Conservation (phyloP, 768 basidiomycete genomes). For the Hydnum rufescens region DNA sequence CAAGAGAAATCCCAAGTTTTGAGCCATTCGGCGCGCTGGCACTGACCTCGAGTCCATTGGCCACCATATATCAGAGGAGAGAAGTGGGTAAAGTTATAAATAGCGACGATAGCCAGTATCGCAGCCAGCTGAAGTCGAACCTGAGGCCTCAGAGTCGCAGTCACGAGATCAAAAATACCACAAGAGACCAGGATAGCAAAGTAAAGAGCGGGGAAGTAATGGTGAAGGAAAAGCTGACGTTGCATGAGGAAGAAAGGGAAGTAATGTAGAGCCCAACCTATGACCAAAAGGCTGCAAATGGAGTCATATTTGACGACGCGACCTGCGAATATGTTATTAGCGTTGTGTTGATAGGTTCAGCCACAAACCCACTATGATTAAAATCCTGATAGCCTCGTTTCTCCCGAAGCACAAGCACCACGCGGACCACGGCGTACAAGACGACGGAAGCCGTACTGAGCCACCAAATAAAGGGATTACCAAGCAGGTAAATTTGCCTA, state of each 20-base stretch:
- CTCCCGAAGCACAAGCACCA: conserved; percentile 64
- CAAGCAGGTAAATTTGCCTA: conserved; percentile 84
- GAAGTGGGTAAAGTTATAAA: conserved; percentile 63
- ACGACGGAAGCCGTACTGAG: conserved; percentile 51
- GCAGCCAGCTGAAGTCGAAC: conserved; percentile 65
- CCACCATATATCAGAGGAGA: conserved; percentile 70
- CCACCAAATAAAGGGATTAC: conserved; percentile 92
- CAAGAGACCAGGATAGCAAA: conserved; percentile 69
- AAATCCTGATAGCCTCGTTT: conserved; percentile 87
- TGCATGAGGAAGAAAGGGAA: conserved; percentile 94
- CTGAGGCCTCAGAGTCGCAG: conserved; percentile 54
- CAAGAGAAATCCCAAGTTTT: conserved; percentile 96
- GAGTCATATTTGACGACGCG: conserved; percentile 83
- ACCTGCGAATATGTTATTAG: conserved; percentile 25
- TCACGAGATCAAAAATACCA: conserved; percentile 66
- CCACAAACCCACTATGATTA: conserved; percentile 49
- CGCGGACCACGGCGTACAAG: conserved; percentile 48
- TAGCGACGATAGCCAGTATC: conserved; percentile 46
- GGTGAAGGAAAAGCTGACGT: conserved; percentile 93
- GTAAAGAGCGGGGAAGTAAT: conserved; percentile 95
- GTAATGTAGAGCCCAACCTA: conserved; percentile 87
- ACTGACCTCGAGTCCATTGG: conserved; percentile 69
- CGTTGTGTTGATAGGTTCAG: neutral
- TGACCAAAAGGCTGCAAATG: conserved; percentile 75
- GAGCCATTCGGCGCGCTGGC: conserved; percentile 60